Evolutionary conservation across 1,139 yeast species (phyloP), one percentile per base, ranked within the genome.

Genomic region (Hansenula lynferdii): DNA sequence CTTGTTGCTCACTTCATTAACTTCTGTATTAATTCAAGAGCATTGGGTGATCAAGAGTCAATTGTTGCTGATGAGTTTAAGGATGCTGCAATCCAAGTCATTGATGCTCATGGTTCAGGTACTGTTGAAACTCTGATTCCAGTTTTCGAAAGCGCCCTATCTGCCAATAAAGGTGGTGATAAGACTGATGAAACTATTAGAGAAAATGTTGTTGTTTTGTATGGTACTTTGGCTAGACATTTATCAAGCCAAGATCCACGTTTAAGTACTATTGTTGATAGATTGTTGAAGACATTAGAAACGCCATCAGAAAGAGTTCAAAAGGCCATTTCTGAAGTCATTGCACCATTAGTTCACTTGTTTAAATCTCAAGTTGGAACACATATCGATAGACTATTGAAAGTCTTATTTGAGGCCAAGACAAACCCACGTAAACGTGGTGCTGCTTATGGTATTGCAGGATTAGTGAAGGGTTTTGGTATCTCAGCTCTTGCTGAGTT

Each of bases 391-490:
- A 49, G 56, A 5, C 64, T 89, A 38, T 72, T 85, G 53, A 72
- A 68, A 5, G 77, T 73, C 48, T 66, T 90, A 26, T 79, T 83
- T 51, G 64, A 65, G 21, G 70, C 72, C 8, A 65, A 69, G 17
- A 62, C 69, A 3, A 60, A 71, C 34, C 77, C 82, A 0, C 67
- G 72, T 14, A 77, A 96, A 58, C 76, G 92, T 50, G 99, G 98
- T 55, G 94, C 96, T 1, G 97, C 98, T 1, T 89, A 85, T 62
- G 98, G 97, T 61, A 74, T 92, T 50, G 85, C 97, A 9, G 98
- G 98, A 45, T 64, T 92, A 34, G 94, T 85, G 11, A 84, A 86
- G 56, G 98, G 99, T 43, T 74, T 78, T 22, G 98, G 97, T 46
- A 80, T 94, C 40, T 72, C 78, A 41, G 72, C 95, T 0, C 65